A percentile compares a stretch with the other conserved stretches of the same genome.
Evolutionary conservation across 805 yeast species (phyloP).

Genomic region (Saturnispora mendoncae): DNA sequence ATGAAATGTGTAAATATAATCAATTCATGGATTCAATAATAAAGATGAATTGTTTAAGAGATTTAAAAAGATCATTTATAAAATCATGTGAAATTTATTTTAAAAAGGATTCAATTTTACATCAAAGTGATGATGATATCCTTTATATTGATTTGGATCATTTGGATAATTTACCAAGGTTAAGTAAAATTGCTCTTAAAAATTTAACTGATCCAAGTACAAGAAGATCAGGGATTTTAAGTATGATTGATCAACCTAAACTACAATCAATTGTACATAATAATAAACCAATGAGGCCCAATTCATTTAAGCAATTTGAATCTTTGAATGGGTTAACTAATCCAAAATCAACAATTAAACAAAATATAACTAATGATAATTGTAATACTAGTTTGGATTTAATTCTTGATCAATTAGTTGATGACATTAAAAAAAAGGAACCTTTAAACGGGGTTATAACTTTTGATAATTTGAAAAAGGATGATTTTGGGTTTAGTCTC

Average conservation of each 20-base stretch:
- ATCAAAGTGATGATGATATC: slow-evolving; percentile 1
- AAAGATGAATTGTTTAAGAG: slow-evolving; percentile 24
- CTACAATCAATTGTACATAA: slow-evolving; percentile 2
- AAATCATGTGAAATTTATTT: slow-evolving; percentile 28
- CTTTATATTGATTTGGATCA: slow-evolving; percentile 14
- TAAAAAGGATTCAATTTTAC: slow-evolving; percentile 18
- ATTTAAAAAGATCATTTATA: slow-evolving; percentile 28
- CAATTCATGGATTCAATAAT: slow-evolving; percentile 13
- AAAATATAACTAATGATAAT: neutral
- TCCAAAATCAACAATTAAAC: neutral
- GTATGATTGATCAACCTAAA: slow-evolving; percentile 20
- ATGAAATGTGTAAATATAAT: slow-evolving; percentile 28
- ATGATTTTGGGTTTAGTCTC: slow-evolving; percentile 36
- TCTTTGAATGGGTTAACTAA: neutral
- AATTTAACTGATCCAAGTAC: slow-evolving; percentile 32
- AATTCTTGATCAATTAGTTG: slow-evolving; percentile 20
- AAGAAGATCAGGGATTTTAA: slow-evolving; percentile 35
- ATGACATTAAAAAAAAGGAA: slow-evolving; percentile 22
- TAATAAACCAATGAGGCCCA: neutral
- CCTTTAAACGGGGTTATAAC: slow-evolving; percentile 28
- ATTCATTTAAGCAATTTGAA: neutral
- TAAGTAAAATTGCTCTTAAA: slow-evolving; percentile 31
- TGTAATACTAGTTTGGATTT: slow-evolving; percentile 17
- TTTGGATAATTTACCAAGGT: slow-evolving; percentile 17
- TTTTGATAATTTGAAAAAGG: slow-evolving; percentile 15